These are phyloP conservation scores for Acanthamoeba triangularis DNA, from an alignment of 208 protist species.

Conservation along the genomic window DNA sequence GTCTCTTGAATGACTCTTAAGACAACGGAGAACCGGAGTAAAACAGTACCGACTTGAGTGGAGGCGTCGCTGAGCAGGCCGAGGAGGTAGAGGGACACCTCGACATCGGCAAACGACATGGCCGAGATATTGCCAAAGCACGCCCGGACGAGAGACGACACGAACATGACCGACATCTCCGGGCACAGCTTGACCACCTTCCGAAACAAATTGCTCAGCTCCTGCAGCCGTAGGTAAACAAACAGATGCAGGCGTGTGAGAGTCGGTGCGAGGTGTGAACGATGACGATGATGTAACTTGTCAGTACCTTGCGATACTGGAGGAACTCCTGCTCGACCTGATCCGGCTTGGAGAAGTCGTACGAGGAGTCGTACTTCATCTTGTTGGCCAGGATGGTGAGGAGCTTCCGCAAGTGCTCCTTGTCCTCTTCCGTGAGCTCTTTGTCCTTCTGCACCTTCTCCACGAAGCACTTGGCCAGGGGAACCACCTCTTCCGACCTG, in stretches of 20 bases:
- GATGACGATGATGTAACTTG: not conserved
- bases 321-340: slow-evolving; percentile 56
- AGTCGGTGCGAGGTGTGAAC: not conserved
- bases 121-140: slow-evolving; percentile 32
- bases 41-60: slow-evolving; percentile 1
- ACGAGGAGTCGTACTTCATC: slow-evolving; percentile 59
- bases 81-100: not conserved
- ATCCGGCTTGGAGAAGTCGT: slow-evolving; percentile 45
- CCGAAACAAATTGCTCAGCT: slow-evolving; percentile 35
- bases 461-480: slow-evolving; percentile 35
- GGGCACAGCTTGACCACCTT: slow-evolving; percentile 37
- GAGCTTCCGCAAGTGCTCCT: slow-evolving; percentile 11
- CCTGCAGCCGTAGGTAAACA: not conserved
- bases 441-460: slow-evolving; percentile 58
- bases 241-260: not conserved
- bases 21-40: not conserved
- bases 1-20: not conserved
- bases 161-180: slow-evolving; percentile 4
- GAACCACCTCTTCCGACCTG: slow-evolving; percentile 43
- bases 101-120: slow-evolving; percentile 31
- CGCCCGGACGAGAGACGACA: slow-evolving; percentile 5
- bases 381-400: slow-evolving; percentile 26
- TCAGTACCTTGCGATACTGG: not conserved
- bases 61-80: slow-evolving; percentile 15
- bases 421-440: not conserved